A percentile compares a stretch with the other conserved stretches of the same genome.
Conservation (phyloP, 345 rosid genomes). For the Erodium maritimum region DNA sequence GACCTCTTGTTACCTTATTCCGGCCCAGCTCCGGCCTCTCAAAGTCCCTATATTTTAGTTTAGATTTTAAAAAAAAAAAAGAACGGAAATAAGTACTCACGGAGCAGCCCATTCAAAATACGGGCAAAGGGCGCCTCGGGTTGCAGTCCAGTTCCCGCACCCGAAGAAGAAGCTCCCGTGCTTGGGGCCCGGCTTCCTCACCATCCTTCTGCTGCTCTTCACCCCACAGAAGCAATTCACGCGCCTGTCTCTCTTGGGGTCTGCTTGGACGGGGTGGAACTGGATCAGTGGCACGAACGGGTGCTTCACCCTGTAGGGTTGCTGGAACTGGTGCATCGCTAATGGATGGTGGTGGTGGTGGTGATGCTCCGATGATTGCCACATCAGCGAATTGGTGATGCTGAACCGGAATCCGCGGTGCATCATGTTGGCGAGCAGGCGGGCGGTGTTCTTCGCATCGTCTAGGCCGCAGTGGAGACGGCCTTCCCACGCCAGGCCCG, state of each 20-base stretch:
- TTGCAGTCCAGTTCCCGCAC: constrained; percentile 41
- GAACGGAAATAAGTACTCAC: constrained; percentile 6
- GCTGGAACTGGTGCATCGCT: constrained; percentile 15
- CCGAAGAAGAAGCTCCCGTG: constrained; percentile 41
- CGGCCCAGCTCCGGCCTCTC: neutral
- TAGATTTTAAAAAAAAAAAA: constrained; percentile 1
- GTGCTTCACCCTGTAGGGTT: constrained; percentile 15
- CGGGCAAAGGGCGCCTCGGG: constrained; percentile 33
- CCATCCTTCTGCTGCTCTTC: constrained; percentile 33
- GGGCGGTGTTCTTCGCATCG: constrained; percentile 50
- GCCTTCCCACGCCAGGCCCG: constrained; percentile 44
- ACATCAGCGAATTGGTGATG: constrained; percentile 37
- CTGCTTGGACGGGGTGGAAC: constrained; percentile 19
- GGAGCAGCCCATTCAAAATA: constrained; percentile 37
- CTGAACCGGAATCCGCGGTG: constrained; percentile 31
- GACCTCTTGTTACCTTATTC: neutral
- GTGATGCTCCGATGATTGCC: constrained; percentile 21
- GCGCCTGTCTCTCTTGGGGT: constrained; percentile 8
- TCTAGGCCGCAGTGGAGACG: constrained; percentile 44
- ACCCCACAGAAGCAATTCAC: constrained; percentile 35
- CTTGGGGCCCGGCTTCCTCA: constrained; percentile 39
- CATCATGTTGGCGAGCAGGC: constrained; percentile 32
- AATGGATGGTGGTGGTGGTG: too few species aligned
- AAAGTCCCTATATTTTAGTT: neutral
- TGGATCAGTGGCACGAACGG: constrained; percentile 14